phyloP scores from a whole-genome alignment of 179 eudicot genomes.

The Heliamphora pulchella region DNA sequence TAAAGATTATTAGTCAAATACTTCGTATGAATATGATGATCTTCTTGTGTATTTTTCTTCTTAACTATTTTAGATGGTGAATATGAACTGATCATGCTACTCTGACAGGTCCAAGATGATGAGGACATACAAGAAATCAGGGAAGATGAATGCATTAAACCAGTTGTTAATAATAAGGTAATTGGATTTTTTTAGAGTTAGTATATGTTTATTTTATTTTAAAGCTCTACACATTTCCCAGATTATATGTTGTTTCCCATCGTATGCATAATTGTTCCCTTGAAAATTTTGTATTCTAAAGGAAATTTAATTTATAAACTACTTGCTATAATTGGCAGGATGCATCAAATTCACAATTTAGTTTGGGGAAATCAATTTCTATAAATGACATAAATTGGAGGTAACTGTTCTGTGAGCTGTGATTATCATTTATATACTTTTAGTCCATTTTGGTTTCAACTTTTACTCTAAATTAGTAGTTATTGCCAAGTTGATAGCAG shows the following conservation, averaged over 20 bases:
- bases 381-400: slow-evolving; percentile 29
- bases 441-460: neutral
- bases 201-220: slow-evolving; percentile 8
- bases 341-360: slow-evolving; percentile 35
- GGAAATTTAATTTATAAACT: slow-evolving; percentile 6
- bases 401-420: slow-evolving; percentile 23
- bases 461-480: neutral
- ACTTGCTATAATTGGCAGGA: slow-evolving; percentile 38
- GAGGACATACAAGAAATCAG: slow-evolving; percentile 58
- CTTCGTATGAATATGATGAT: neutral
- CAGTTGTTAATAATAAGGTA: slow-evolving; percentile 49
- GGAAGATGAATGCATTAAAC: slow-evolving; percentile 59
- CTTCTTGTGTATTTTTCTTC: neutral
- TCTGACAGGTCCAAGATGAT: slow-evolving; percentile 75
- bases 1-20: neutral
- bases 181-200: slow-evolving; percentile 5
- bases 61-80: neutral
- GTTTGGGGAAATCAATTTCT: slow-evolving; percentile 31
- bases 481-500: neutral
- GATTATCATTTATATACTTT: neutral
- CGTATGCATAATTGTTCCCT: neutral
- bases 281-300: neutral
- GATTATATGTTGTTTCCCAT: neutral
- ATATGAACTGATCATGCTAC: slow-evolving; percentile 13
- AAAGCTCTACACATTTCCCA: neutral